Conservation (phyloP, 1,139 yeast species). For the Ashbya aceris region DNA sequence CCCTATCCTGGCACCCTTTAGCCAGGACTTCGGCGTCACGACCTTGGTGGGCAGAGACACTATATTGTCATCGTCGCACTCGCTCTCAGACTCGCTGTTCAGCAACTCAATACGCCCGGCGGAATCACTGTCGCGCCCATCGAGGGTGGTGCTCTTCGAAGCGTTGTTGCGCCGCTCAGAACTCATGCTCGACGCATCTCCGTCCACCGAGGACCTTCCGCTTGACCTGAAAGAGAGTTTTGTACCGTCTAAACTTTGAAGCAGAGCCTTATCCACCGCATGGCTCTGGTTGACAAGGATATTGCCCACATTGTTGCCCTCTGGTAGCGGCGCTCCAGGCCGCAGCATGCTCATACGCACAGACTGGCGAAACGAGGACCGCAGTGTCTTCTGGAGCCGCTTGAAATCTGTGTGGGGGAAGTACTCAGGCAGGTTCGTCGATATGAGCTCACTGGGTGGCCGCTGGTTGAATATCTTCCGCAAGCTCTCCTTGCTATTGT, state of each 20-base stretch:
- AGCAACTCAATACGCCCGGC: slow-evolving; percentile 42
- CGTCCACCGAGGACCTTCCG: background rate
- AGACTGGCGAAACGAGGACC: slow-evolving; percentile 75
- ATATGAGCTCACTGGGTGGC: slow-evolving; percentile 88
- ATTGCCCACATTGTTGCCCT: slow-evolving; percentile 48
- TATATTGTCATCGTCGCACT: slow-evolving; percentile 34
- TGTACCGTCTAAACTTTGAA: slow-evolving; percentile 17
- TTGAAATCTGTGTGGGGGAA: slow-evolving; percentile 77
- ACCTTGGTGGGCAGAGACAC: slow-evolving; percentile 29
- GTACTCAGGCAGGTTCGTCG: slow-evolving; percentile 81
- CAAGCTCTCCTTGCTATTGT: slow-evolving; percentile 26
- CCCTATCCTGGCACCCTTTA: slow-evolving; percentile 87
- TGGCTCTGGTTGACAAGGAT: slow-evolving; percentile 49
- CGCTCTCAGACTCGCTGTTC: slow-evolving; percentile 38
- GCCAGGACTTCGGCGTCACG: slow-evolving; percentile 63
- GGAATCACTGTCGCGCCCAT: slow-evolving; percentile 29
- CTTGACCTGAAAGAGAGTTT: background rate
- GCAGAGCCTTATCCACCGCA: slow-evolving; percentile 51
- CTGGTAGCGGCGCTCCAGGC: slow-evolving; percentile 25
- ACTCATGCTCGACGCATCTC: background rate
- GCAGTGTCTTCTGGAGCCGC: slow-evolving; percentile 68
- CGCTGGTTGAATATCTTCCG: slow-evolving; percentile 74
- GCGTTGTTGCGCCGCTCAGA: slow-evolving; percentile 26
- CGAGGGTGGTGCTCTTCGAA: slow-evolving; percentile 9
- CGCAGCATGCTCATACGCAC: slow-evolving; percentile 40